Base-by-base conservation (phyloP, 306 rosid genomes). In the Mucuna pruriens region DNA sequence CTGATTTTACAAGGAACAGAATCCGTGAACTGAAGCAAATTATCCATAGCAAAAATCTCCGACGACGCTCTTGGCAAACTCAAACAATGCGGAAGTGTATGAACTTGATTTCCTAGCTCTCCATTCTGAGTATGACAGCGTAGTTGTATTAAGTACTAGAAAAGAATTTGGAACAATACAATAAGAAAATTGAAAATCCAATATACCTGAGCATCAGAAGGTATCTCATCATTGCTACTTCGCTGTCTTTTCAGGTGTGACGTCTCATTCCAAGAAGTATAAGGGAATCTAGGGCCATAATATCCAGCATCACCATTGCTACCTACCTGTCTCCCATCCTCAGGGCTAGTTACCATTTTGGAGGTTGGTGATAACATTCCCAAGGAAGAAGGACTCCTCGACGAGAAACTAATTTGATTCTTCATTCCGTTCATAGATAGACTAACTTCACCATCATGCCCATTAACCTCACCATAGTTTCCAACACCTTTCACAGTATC, bases 1-100 rank as follows among this genome's bases (percentile, higher is more conserved):
- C 99, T 87, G 70, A 91, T 87, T 84, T 86, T 87, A 71, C 97
- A 93, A 61, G 99, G 98, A 80, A 93, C 94, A 9, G 94, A 79
- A 72, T 93, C 99, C 67, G 91, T 95, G 60, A 91, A 89, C 42
- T 89, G 93, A 79, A 90, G 80, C 77, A 88, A 86, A 86, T 90
- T 93, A 42, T 90, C 94, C 86, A 91, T 55, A 51, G 88, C 81
- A 73, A 87, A 77, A 74, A 87, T 67, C 10, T 93, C 93, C 1
- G 92, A 71, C 39, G 94, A 85, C 3, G 86, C 60, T 83, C 89
- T 91, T 38, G 97, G 97, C 83, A 93, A 88, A 83, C 94, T 91
- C 89, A 90, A 78, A 81, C 91, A 95, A 82, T 90, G 97, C 5
- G 97, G 82, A 39, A 91, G 76, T 20, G 80, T 19, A 25, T 84